Evolutionary conservation across 257 asterid genomes (phyloP), one percentile per base, ranked within the genome.

Genomic region (Ehretia macrophylla): DNA sequence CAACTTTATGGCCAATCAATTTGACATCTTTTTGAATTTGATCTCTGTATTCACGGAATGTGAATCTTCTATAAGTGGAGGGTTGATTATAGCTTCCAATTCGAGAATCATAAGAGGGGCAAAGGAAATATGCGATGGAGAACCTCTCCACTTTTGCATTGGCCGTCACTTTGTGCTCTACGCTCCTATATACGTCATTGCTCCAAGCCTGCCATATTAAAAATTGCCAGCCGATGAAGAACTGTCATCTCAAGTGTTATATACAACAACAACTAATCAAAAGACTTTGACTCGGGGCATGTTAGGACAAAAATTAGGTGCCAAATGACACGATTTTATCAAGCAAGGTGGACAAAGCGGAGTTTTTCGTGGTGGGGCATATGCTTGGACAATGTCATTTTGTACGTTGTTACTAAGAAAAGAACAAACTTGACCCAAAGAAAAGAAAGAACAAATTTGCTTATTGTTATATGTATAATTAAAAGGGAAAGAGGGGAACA

Each of bases 141-240:
- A 78, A 85, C 72, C 96, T 85, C 72, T 87, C 91, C 51, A 61
- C 55, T 11, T 67, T 72, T 11, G 75, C 55, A 55, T 87, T 79
- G 0, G 76, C 73, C 75, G 81, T 68, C 66, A 85, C 96, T 49
- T 59, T 83, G 73, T 87, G 96, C 66, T 80, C 86, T 14, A 87
- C 85, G 59, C 94, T 87, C 65, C 72, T 84, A 27, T 84, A 87
- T 27, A 74, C 60, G 65, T 83, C 84, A 23, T 87, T 87, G 66
- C 96, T 87, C 96, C 91, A 87, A 22, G 91, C 96, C 96, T 87
- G 84, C 85, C 75, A 11, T 0, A 32, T 22, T 32, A 62, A 8
- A 60, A 60, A 46, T 17, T 22, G 14, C 6, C 20, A 40, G 23
- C 12, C 49, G 4, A 35, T 14, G 32, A 21, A 50, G 38, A 12